Conservation (phyloP, 2,329 filamentous ascomycete genomes). For the Colletotrichum echinochloae region DNA sequence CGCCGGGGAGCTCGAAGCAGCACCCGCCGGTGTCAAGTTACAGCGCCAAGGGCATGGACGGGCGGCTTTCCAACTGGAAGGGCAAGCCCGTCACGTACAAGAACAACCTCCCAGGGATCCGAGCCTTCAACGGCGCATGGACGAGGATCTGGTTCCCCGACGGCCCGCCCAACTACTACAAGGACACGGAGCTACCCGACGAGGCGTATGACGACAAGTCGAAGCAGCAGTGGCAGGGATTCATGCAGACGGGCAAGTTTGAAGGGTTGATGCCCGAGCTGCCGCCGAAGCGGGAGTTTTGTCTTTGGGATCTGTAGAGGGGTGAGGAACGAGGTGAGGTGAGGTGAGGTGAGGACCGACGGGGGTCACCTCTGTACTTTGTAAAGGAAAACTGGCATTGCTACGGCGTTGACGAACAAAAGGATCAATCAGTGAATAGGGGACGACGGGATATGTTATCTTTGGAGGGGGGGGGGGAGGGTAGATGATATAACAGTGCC, state of each 20-base stretch:
- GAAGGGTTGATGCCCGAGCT: slow-evolving; percentile 78
- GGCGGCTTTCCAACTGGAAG: slow-evolving; percentile 70
- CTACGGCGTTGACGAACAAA: slow-evolving; percentile 28
- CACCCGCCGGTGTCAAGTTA: slow-evolving; percentile 61
- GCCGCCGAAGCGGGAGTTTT: slow-evolving; percentile 83
- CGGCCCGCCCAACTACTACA: slow-evolving; percentile 73
- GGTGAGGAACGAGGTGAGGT: not conserved
- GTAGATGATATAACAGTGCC: not conserved
- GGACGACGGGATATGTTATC: not conserved
- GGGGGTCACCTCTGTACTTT: not conserved
- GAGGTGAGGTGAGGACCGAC: not conserved
- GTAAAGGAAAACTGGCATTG: slow-evolving; percentile 32
- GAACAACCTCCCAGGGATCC: slow-evolving; percentile 59
- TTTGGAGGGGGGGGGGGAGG: not conserved
- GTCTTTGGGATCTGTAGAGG: slow-evolving; percentile 76
- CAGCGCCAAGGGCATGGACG: slow-evolving; percentile 55
- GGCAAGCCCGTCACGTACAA: slow-evolving; percentile 72
- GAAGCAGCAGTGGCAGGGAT: slow-evolving; percentile 72
- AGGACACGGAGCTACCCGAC: slow-evolving; percentile 70
- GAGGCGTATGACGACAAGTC: slow-evolving; percentile 70
- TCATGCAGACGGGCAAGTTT: slow-evolving; percentile 76
- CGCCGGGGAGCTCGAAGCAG: slow-evolving; percentile 56
- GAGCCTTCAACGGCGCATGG: slow-evolving; percentile 65
- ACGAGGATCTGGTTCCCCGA: slow-evolving; percentile 79
- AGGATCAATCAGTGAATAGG: slow-evolving; percentile 7